Evolutionary conservation across 768 basidiomycete genomes (phyloP), one percentile per base, ranked within the genome.

Genomic region (Brasilioporus rufonigricans): DNA sequence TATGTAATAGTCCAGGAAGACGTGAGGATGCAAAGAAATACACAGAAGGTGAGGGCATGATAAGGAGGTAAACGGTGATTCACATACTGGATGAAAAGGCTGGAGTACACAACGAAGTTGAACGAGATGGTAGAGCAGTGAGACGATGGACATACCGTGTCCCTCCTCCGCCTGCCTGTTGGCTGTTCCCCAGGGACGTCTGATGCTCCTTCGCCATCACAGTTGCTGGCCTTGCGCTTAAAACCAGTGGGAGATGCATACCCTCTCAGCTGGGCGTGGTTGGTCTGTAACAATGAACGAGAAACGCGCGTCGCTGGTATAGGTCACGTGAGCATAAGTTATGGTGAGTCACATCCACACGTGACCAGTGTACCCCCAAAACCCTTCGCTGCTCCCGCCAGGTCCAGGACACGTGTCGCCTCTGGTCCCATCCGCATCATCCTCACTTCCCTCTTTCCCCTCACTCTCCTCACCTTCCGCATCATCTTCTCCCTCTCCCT

Each of bases 351-450:
- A 77, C 3, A 68, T n/a, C 70, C 0, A 70, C 73, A 13, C 44
- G 86, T 87, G 4, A 85, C 81, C 0, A 90, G 85, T 61, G 86
- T 87, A 2, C 87, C 88, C 8, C 86, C 87, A 3, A 74, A n/a
- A 21, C 74, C 68, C 46, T 57, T 60, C 0, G 41, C 52, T 12
- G 61, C 55, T 9, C 67, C 65, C 21, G 56, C 68, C 35, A 66
- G 70, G 35, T 59, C 70, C 5, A 50, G 63, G 2, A 55, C 64
- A 4, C 64, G 67, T 11, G 55, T 66, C 10, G 47, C 56, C 23
- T 64, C 71, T 18, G 64, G 61, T 32, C 54, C 64, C 29, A 45
- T 43, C 18, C 65, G 57, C 5, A 41, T 53, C 29, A 78, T n/a
- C n/a, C n/a, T n/a, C n/a, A n/a, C n/a, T n/a, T n/a, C n/a, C n/a